These are phyloP conservation scores for Aspergillus sp. DNA, from an alignment of 2,329 filamentous ascomycete species.

Conservation along the genomic window DNA sequence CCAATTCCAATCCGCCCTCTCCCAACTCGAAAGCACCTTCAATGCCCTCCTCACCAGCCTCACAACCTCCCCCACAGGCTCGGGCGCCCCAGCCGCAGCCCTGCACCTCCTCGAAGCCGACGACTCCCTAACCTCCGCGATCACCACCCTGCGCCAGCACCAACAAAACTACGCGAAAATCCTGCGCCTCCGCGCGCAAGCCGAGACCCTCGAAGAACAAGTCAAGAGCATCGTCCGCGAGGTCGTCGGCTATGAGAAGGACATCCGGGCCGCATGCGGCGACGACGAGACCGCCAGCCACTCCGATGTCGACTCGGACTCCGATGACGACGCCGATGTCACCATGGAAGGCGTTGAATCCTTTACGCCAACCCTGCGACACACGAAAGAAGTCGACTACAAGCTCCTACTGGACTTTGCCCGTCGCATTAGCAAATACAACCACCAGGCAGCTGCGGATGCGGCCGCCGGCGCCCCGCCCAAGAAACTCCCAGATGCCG, in stretches of 20 bases:
- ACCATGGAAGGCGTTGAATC: not conserved
- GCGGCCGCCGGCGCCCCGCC: conserved; percentile 30
- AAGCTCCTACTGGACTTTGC: conserved; percentile 44
- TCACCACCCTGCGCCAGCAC: conserved; percentile 42
- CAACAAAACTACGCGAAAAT: conserved; percentile 45
- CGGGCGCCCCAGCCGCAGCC: conserved; percentile 41
- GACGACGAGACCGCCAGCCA: conserved; percentile 32
- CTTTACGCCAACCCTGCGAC: conserved; percentile 7
- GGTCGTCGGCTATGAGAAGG: conserved; percentile 39
- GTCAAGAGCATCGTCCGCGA: conserved; percentile 42
- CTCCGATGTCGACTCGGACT: conserved; percentile 5
- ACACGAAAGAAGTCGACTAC: conserved; percentile 42
- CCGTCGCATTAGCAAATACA: conserved; percentile 47
- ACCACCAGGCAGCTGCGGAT: conserved; percentile 43
- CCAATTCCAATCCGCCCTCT: conserved; percentile 37
- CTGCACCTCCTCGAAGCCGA: conserved; percentile 41
- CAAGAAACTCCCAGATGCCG: conserved; percentile 6
- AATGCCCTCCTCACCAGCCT: conserved; percentile 41
- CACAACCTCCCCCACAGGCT: conserved; percentile 43
- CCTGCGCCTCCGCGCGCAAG: conserved; percentile 39
- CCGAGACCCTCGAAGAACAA: conserved; percentile 36
- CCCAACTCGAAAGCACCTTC: conserved; percentile 41
- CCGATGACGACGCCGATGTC: not conserved
- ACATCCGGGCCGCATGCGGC: conserved; percentile 34
- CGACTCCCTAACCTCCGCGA: conserved; percentile 38